Evolutionary conservation across 352 stramenopile genomes (phyloP).

Genomic region (Pythium biforme): DNA sequence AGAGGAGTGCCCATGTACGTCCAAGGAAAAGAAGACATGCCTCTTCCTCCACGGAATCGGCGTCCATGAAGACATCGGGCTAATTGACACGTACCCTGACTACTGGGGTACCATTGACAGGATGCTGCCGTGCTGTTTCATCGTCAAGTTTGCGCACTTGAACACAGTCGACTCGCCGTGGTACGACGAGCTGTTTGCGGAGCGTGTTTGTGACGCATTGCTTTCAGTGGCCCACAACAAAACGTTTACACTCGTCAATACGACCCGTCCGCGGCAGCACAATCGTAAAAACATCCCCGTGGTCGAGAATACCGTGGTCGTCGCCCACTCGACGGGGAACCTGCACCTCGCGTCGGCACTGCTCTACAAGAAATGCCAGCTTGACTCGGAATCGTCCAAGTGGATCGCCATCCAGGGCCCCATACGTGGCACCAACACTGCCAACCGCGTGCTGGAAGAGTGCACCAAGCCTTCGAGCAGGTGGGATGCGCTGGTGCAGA

Average conservation of each 20-base stretch:
- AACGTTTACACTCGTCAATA: constrained; percentile 21
- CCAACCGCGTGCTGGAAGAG: constrained; percentile 25
- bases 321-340: constrained; percentile 45
- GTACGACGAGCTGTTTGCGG: constrained; percentile 28
- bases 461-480: constrained; percentile 17
- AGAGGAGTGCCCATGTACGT: constrained; percentile 16
- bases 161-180: constrained; percentile 32
- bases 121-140: constrained; percentile 28
- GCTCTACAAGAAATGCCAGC: constrained; percentile 28
- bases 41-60: constrained; percentile 51
- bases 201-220: constrained; percentile 26
- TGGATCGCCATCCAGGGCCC: constrained; percentile 44
- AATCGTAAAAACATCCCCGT: not conserved
- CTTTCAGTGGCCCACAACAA: constrained; percentile 12
- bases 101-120: constrained; percentile 31
- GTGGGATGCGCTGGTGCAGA: constrained; percentile 11
- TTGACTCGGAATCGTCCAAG: constrained; percentile 30
- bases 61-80: constrained; percentile 25
- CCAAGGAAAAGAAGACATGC: constrained; percentile 31
- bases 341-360: constrained; percentile 33
- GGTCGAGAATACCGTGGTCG: constrained; percentile 29
- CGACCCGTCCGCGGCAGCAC: not conserved
- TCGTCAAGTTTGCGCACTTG: constrained; percentile 34
- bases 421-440: constrained; percentile 28
- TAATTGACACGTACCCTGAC: constrained; percentile 23